Evolutionary conservation across 108 stramenopile genomes (phyloP).

Genomic region (Fragilariopsis cylindrus): DNA sequence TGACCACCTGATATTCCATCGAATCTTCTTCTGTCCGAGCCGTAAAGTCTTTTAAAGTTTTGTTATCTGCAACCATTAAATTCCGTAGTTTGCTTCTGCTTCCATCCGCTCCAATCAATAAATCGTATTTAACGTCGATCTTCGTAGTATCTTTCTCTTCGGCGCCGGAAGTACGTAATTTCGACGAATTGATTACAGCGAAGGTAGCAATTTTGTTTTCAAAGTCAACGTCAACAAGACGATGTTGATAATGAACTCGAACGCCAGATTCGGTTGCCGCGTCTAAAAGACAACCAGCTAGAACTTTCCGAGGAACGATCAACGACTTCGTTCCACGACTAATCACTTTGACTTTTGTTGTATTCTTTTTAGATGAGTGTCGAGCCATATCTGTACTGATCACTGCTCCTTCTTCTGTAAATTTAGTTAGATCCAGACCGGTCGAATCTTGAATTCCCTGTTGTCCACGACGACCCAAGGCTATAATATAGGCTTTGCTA

Average conservation of each 20-base stretch:
- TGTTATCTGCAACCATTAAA: not conserved
- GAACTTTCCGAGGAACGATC: not conserved
- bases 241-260: not conserved
- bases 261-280: not conserved
- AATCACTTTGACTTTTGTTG: not conserved
- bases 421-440: not conserved
- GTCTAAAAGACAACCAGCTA: not conserved
- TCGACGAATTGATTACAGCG: too few relatives aligned
- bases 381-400: not conserved
- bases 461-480: not conserved
- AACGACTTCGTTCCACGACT: not conserved
- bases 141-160: not conserved
- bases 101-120: not conserved
- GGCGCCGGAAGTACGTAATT: too few relatives aligned
- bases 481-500: not conserved
- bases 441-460: not conserved
- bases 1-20: conserved; percentile 1
- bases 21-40: not conserved
- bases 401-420: not conserved
- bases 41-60: not conserved
- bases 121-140: not conserved
- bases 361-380: not conserved
- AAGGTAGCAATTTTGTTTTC: not conserved
- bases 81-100: not conserved
- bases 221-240: not conserved